Evolutionary conservation across 345 rosid genomes (phyloP).

Genomic region (Camelina neglecta): DNA sequence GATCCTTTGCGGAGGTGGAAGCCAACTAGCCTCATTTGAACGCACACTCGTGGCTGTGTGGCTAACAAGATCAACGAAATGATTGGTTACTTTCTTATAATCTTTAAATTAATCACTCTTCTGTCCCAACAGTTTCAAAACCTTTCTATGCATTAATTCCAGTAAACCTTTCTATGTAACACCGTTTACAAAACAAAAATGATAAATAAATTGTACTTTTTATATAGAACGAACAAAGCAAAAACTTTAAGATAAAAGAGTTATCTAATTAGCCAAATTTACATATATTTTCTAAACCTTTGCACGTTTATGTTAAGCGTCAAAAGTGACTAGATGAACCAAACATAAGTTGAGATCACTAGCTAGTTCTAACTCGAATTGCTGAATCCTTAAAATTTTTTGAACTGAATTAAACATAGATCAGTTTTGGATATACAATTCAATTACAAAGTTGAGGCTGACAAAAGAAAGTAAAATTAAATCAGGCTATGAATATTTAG

Average conservation of each 20-base stretch:
- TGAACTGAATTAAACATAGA: background rate
- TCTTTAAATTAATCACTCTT: background rate
- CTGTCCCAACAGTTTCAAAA: background rate
- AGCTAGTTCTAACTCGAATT: background rate
- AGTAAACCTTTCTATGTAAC: too few relatives aligned
- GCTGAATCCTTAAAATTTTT: background rate
- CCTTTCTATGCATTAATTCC: background rate
- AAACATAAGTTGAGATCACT: background rate
- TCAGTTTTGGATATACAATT: background rate
- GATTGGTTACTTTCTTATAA: background rate
- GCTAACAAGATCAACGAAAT: conserved; percentile 9
- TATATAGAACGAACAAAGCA: background rate
- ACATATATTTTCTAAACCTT: background rate
- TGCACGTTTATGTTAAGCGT: background rate
- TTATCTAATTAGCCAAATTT: background rate
- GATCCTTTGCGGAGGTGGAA: conserved; percentile 18
- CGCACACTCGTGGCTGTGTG: background rate
- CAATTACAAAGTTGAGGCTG: too few relatives aligned
- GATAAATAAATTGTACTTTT: background rate
- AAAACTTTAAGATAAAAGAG: background rate
- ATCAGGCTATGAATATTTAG: background rate
- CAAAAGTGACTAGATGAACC: background rate
- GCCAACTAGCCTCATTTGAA: background rate
- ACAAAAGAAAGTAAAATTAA: too few relatives aligned
- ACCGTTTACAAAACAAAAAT: background rate